phyloP scores from a whole-genome alignment of 2,329 filamentous ascomycete genomes.

The Fusarium oligoseptatum region DNA sequence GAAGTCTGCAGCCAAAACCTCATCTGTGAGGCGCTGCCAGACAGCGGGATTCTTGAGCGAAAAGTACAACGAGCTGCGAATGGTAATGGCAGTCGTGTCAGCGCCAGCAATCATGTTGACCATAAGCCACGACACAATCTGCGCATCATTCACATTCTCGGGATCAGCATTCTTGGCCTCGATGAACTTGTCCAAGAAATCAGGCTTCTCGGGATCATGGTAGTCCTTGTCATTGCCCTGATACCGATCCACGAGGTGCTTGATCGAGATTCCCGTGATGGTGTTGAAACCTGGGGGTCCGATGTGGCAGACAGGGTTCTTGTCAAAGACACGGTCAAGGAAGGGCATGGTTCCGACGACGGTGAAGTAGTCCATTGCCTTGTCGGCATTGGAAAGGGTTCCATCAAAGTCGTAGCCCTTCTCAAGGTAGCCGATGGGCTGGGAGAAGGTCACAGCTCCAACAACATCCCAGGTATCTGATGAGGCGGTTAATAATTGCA shows the following conservation, averaged over 20 bases:
- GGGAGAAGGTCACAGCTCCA: conserved; percentile 57
- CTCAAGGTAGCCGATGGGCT: conserved; percentile 58
- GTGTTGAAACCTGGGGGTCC: conserved; percentile 51
- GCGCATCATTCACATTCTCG: conserved; percentile 51
- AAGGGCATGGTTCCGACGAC: conserved; percentile 48
- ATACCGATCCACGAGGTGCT: conserved; percentile 47
- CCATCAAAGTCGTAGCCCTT: conserved; percentile 53
- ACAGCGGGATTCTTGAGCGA: conserved; percentile 35
- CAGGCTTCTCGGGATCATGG: conserved; percentile 44
- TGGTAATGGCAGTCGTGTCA: conserved; percentile 43
- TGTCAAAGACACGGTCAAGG: conserved; percentile 54
- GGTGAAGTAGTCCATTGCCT: conserved; percentile 52
- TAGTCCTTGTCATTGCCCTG: conserved; percentile 46
- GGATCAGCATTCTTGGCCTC: conserved; percentile 52
- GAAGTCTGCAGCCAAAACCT: conserved; percentile 28
- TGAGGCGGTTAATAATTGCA: neutral
- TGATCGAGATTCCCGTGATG: conserved; percentile 46
- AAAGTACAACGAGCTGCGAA: conserved; percentile 42
- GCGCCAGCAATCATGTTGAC: conserved; percentile 48
- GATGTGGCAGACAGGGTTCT: conserved; percentile 54
- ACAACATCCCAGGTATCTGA: conserved; percentile 57
- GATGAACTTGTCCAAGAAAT: conserved; percentile 59
- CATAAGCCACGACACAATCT: conserved; percentile 53
- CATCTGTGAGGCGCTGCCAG: conserved; percentile 33
- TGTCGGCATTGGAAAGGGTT: conserved; percentile 50